Percentiles rank a stretch among this genome's conserved stretches.
Evolutionary conservation across 495 filamentous ascomycete genomes (phyloP).

Genomic region (Neurospora sp.): DNA sequence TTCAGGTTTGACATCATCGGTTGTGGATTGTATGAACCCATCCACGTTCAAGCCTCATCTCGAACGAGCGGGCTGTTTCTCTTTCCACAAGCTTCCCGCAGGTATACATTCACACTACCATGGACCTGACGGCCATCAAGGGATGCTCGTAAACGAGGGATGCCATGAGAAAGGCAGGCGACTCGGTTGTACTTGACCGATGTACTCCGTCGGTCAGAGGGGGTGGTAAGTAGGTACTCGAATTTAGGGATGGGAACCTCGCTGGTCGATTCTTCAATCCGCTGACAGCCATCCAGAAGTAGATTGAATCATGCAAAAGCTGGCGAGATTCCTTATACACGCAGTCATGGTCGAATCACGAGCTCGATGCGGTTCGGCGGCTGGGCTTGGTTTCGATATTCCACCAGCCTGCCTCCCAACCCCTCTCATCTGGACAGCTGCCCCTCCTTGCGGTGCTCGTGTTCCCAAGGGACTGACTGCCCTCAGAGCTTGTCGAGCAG

Average conservation of each 20-base stretch:
- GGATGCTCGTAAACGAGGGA: too few relatives aligned
- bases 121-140: too few relatives aligned
- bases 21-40: neutral
- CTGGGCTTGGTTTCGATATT: neutral
- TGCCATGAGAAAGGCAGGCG: too few relatives aligned
- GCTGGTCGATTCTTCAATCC: neutral
- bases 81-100: too few relatives aligned
- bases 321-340: neutral
- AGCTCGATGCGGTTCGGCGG: neutral
- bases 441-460: constrained; percentile 7
- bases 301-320: neutral
- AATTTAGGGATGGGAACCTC: neutral
- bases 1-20: neutral
- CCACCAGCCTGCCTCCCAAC: neutral
- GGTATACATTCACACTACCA: too few relatives aligned
- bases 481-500: neutral
- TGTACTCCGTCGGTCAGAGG: neutral
- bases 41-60: neutral
- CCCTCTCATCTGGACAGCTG: neutral
- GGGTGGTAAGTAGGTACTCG: too few relatives aligned
- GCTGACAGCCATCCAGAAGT: neutral
- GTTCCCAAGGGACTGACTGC: neutral
- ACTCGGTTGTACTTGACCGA: neutral
- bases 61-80: too few relatives aligned
- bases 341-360: neutral